Evolutionary conservation across 2,329 filamentous ascomycete genomes (phyloP), one percentile per base, ranked within the genome.

Genomic region (Orbilia quercus): DNA sequence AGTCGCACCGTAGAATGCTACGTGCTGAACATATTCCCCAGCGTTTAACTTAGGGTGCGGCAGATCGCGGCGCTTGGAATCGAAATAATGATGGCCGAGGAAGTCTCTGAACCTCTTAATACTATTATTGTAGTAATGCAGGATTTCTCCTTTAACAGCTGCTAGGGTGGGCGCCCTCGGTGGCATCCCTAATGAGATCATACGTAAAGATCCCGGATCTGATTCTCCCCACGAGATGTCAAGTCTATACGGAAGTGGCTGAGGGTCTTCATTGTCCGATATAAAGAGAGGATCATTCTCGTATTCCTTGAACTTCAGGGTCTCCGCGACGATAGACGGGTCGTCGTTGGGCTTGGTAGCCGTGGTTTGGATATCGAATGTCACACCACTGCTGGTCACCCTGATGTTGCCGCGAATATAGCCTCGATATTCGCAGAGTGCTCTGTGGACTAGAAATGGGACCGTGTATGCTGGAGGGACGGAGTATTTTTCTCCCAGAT

Each of bases 361-460:
- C 11, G 44, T 40, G 38, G 38, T 3, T n/a, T 60, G 44, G 31
- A 51, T 47, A 16, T 9, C 4, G 4, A 5, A 47, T 4, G 7
- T 2, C 16, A 20, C 9, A 12, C 9, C n/a, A 18, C 20, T 11
- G 4, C 6, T 5, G 7, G 16, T n/a, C n/a, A 18, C 28, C 28
- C 9, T 4, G 12, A 5, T 9, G 3, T 22, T 2, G 2, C n/a
- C 44, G 44, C 45, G 44, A 4, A 45, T 3, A 4, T 5, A 3
- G 4, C 48, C 59, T 0, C 36, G 25, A 38, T 53, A 63, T 7
- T 63, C 48, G 36, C 48, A 63, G 9, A 63, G 7, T 18, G 47
- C 59, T 1, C n/a, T 22, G 34, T 63, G 59, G 36, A 63, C 16
- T 11, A 63, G 36, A 16, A 63, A 63, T 22, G 34, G 34, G n/a